phyloP scores from a whole-genome alignment of 805 yeast genomes.

The Schwanniomyces vanrijiae region DNA sequence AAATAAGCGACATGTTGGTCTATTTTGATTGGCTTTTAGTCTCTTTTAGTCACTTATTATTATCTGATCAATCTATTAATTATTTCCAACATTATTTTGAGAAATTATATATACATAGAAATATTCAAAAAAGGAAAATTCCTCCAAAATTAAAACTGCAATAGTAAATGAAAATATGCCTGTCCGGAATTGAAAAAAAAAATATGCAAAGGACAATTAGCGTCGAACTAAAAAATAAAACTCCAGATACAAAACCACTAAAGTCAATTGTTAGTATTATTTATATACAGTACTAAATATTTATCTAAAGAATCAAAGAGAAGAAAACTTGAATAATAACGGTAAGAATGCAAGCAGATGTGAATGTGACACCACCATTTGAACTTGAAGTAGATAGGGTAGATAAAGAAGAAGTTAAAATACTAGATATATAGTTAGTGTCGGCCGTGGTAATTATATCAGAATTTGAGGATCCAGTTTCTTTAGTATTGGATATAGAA shows the following conservation, averaged over 20 bases:
- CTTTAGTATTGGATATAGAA: constrained; percentile 16
- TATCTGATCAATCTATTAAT: background rate
- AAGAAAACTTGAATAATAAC: background rate
- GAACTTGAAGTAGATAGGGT: background rate
- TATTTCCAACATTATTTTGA: background rate
- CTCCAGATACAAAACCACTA: background rate
- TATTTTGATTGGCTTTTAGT: background rate
- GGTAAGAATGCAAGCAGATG: background rate
- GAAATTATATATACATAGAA: background rate
- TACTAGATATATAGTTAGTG: constrained; percentile 3
- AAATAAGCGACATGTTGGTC: background rate
- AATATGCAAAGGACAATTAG: background rate
- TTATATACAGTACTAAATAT: background rate
- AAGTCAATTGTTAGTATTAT: background rate
- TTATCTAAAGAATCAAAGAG: background rate
- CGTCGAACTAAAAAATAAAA: background rate
- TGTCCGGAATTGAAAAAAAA: background rate
- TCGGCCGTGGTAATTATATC: constrained; percentile 3
- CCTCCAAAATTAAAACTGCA: no score
- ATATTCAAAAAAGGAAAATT: no score
- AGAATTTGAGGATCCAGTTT: constrained; percentile 9
- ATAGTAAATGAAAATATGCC: background rate
- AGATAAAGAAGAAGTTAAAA: constrained; percentile 6
- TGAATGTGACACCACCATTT: background rate
- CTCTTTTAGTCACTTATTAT: no score